Conservation (phyloP, 176 grass and related monocot species). For the Lolium perenne region DNA sequence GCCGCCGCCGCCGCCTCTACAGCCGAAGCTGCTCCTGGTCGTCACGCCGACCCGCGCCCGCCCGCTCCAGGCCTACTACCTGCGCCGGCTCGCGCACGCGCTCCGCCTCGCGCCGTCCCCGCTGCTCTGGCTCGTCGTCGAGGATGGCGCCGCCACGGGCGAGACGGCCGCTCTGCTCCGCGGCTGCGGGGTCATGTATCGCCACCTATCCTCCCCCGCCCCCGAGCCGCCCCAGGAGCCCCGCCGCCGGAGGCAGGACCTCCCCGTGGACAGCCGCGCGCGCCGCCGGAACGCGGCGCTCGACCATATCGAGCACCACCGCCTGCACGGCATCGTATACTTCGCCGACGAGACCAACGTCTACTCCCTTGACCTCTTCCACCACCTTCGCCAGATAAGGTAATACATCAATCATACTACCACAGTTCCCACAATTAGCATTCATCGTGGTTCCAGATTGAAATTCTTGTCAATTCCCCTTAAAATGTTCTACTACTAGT, state of each 20-base stretch:
- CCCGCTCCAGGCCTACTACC: conserved; percentile 69
- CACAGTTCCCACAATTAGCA: neutral
- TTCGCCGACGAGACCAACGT: conserved; percentile 78
- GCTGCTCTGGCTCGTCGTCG: conserved; percentile 80
- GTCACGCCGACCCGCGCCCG: conserved; percentile 71
- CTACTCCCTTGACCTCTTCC: conserved; percentile 74
- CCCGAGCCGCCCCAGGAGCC: conserved; percentile 17
- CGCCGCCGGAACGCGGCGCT: conserved; percentile 69
- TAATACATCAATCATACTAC: no score
- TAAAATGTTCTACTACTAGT: no score
- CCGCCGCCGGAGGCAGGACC: conserved; percentile 28
- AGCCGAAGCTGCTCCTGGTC: conserved; percentile 52
- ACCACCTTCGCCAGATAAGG: conserved; percentile 55
- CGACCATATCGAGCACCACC: conserved; percentile 68
- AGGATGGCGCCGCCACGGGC: conserved; percentile 49
- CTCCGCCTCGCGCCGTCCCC: conserved; percentile 60
- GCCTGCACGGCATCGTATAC: conserved; percentile 73
- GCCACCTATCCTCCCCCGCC: conserved; percentile 48
- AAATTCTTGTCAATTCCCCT: neutral
- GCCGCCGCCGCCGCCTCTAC: neutral
- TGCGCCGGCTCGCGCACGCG: conserved; percentile 68
- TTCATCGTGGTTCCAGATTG: neutral
- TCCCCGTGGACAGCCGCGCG: conserved; percentile 44
- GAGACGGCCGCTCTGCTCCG: conserved; percentile 68
- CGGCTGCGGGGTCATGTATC: conserved; percentile 65